These are phyloP conservation scores for Phlegmacium glaucopus DNA, from an alignment of 768 basidiomycete species.

Conservation along the genomic window DNA sequence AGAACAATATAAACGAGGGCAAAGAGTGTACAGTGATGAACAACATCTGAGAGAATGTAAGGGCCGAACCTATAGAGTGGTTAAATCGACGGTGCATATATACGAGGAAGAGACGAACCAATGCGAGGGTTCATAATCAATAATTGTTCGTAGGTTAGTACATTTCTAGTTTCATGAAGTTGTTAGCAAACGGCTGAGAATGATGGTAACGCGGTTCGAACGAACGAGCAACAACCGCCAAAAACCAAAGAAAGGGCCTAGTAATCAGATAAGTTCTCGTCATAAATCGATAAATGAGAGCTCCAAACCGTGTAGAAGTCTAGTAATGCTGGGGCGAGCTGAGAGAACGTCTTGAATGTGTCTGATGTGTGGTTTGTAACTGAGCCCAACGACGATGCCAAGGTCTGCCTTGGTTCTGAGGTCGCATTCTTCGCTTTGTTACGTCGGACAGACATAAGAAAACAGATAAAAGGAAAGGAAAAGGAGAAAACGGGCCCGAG, in stretches of 20 bases:
- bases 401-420: no score
- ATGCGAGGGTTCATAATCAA: conserved; percentile 65
- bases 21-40: conserved; percentile 71
- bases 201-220: conserved; percentile 9
- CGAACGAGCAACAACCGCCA: conserved; percentile 82
- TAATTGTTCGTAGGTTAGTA: conserved; percentile 74
- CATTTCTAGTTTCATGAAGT: conserved; percentile 49
- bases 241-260: conserved; percentile 61
- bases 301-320: conserved; percentile 33
- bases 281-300: background rate
- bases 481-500: no score
- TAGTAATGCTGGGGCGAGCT: conserved; percentile 30
- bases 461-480: no score
- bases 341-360: conserved; percentile 4
- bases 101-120: conserved; percentile 39
- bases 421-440: no score
- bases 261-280: conserved; percentile 5
- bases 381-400: background rate
- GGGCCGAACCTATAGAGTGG: conserved; percentile 57
- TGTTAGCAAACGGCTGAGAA: background rate
- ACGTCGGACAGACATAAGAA: no score
- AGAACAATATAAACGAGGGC: conserved; percentile 54
- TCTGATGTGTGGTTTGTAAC: background rate
- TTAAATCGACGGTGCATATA: background rate
- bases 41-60: conserved; percentile 82